Percentiles rank a stretch among this genome's conserved stretches.
These are phyloP conservation scores for Xylariomycetidae sp. DNA, from an alignment of 2,329 filamentous ascomycete species.

Conservation along the genomic window DNA sequence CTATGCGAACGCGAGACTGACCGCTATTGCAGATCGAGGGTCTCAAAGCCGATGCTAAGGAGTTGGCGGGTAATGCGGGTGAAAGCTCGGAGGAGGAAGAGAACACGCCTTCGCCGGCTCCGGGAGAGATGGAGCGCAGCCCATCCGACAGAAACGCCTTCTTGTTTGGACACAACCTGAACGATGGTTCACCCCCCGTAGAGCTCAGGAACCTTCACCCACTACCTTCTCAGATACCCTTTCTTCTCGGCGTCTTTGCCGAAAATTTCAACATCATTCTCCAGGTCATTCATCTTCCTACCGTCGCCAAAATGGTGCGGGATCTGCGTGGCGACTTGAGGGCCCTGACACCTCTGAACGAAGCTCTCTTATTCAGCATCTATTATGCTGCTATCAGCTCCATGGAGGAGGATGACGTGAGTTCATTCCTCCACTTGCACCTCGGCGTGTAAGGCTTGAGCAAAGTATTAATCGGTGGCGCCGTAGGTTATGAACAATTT, in stretches of 20 bases:
- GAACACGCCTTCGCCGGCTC: slow-evolving; percentile 26
- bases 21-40: slow-evolving; percentile 33
- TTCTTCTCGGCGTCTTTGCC: slow-evolving; percentile 42
- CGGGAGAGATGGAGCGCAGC: slow-evolving; percentile 36
- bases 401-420: slow-evolving; percentile 52
- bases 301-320: slow-evolving; percentile 32
- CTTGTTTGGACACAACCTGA: slow-evolving; percentile 42
- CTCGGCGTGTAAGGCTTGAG: too few relatives aligned
- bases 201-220: slow-evolving; percentile 39
- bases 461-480: too few relatives aligned
- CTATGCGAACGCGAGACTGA: slow-evolving; percentile 12
- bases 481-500: slow-evolving; percentile 30
- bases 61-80: slow-evolving; percentile 26
- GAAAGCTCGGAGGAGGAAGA: slow-evolving; percentile 35
- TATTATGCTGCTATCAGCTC: slow-evolving; percentile 51
- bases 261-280: slow-evolving; percentile 44
- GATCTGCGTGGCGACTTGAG: slow-evolving; percentile 27
- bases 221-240: slow-evolving; percentile 48
- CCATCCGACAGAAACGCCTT: slow-evolving; percentile 44
- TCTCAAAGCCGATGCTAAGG: slow-evolving; percentile 34
- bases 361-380: slow-evolving; percentile 50
- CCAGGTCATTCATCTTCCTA: slow-evolving; percentile 41
- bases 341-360: slow-evolving; percentile 34
- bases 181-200: slow-evolving; percentile 18
- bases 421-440: slow-evolving; percentile 10